phyloP scores from a whole-genome alignment of 495 filamentous ascomycete genomes.

The Penicilliopsis zonata region DNA sequence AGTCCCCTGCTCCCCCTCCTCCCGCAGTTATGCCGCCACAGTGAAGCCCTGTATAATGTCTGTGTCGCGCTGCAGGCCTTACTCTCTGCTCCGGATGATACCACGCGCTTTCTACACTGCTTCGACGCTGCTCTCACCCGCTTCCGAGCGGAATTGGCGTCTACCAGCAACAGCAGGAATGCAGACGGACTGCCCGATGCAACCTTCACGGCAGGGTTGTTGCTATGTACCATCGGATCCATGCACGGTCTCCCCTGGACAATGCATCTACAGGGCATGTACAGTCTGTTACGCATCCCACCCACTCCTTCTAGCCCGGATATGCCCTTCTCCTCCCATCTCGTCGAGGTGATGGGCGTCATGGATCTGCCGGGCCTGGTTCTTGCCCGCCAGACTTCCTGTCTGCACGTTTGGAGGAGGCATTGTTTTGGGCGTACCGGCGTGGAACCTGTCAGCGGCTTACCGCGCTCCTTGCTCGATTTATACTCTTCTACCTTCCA shows the following conservation, averaged over 20 bases:
- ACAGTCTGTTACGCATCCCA: slow-evolving; percentile 16
- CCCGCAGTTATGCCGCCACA: slow-evolving; percentile 16
- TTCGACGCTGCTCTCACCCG: slow-evolving; percentile 16
- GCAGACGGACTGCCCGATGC: slow-evolving; percentile 21
- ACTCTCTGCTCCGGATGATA: slow-evolving; percentile 4
- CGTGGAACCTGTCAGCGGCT: slow-evolving; percentile 21
- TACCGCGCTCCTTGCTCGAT: slow-evolving; percentile 20
- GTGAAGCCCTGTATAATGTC: slow-evolving; percentile 18
- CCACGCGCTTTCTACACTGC: slow-evolving; percentile 18
- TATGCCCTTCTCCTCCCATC: slow-evolving; percentile 16
- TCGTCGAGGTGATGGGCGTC: slow-evolving; percentile 26
- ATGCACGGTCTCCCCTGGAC: slow-evolving; percentile 26
- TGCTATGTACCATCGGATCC: slow-evolving; percentile 25
- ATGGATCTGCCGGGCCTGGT: slow-evolving; percentile 22
- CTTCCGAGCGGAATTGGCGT: slow-evolving; percentile 20
- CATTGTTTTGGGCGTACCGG: slow-evolving; percentile 16
- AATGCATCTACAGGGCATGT: slow-evolving; percentile 27
- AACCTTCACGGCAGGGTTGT: slow-evolving; percentile 21
- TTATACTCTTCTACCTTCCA: slow-evolving; percentile 19
- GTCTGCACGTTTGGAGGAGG: slow-evolving; percentile 19
- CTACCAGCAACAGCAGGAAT: slow-evolving; percentile 7
- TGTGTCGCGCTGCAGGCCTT: slow-evolving; percentile 23
- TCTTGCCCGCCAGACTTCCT: slow-evolving; percentile 15
- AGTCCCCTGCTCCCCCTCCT: slow-evolving; percentile 13
- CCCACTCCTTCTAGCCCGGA: no score